Conservation (phyloP, 2,329 filamentous ascomycete species). For the Aureobasidium musti region DNA sequence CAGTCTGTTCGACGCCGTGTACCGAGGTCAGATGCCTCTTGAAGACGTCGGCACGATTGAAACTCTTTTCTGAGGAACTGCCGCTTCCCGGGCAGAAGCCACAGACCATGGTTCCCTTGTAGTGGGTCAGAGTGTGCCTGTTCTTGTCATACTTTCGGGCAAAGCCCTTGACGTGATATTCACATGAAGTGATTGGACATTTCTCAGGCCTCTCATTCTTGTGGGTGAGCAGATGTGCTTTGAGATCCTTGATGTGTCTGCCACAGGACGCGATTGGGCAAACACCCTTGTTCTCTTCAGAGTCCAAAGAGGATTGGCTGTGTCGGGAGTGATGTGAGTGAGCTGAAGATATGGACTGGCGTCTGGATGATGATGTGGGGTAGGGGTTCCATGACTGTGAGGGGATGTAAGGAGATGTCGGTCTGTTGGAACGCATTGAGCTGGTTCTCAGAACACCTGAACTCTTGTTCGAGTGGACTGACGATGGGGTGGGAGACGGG, state of each 20-base stretch:
- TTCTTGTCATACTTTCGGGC: slow-evolving; percentile 97
- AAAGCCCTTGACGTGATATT: slow-evolving; percentile 90
- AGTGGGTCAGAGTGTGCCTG: slow-evolving; percentile 88
- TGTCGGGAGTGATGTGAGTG: slow-evolving; percentile 66
- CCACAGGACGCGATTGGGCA: slow-evolving; percentile 85
- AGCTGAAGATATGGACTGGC: slow-evolving; percentile 70
- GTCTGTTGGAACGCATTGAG: slow-evolving; percentile 41
- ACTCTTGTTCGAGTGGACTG: slow-evolving; percentile 47
- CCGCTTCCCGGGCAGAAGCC: slow-evolving; percentile 91
- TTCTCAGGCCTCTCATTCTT: slow-evolving; percentile 90
- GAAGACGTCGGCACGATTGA: slow-evolving; percentile 94
- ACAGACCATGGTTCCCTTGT: slow-evolving; percentile 97
- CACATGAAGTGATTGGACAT: slow-evolving; percentile 87
- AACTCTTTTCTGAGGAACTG: slow-evolving; percentile 87
- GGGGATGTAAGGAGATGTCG: slow-evolving; percentile 23
- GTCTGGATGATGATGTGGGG: slow-evolving; percentile 49
- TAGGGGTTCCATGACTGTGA: slow-evolving; percentile 56
- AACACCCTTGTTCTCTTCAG: slow-evolving; percentile 61
- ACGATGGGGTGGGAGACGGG: slow-evolving; percentile 64
- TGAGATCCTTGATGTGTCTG: slow-evolving; percentile 84
- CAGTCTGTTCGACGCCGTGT: slow-evolving; percentile 88
- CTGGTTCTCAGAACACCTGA: slow-evolving; percentile 67
- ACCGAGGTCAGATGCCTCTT: slow-evolving; percentile 90
- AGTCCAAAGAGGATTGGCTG: slow-evolving; percentile 47
- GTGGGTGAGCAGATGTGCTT: slow-evolving; percentile 93